These are phyloP conservation scores for Orobanche coerulescens DNA, from an alignment of 257 asterid genomes.

Conservation along the genomic window DNA sequence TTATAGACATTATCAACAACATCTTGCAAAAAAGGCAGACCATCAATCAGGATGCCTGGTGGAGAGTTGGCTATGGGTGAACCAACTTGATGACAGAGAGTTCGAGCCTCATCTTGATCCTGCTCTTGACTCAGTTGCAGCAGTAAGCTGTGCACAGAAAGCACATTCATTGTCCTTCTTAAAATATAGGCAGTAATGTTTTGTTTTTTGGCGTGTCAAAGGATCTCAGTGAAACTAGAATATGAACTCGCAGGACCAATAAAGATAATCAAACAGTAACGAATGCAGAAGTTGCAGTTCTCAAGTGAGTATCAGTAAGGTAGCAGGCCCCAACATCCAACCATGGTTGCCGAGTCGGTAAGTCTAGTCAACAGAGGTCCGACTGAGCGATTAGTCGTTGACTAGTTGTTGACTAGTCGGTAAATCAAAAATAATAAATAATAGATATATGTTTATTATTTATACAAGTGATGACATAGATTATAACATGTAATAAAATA, in stretches of 20 bases:
- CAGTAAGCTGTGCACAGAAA: conserved; percentile 51
- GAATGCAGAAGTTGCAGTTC: background rate
- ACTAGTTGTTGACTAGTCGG: no score
- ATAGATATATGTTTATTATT: no score
- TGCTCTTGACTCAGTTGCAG: conserved; percentile 84
- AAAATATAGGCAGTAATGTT: background rate
- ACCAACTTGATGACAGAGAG: conserved; percentile 58
- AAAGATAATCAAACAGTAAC: background rate
- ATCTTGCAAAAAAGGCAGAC: background rate
- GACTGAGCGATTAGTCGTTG: no score
- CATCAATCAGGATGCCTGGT: conserved; percentile 44
- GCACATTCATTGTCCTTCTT: background rate
- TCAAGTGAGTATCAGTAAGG: no score
- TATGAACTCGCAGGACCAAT: background rate
- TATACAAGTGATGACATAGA: no score
- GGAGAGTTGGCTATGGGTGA: conserved; percentile 89
- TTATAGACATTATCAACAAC: background rate
- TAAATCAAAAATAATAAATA: no score
- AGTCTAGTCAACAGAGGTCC: no score
- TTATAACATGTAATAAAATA: no score
- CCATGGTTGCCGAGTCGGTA: no score
- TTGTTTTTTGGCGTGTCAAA: no score
- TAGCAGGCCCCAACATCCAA: no score
- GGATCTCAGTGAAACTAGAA: background rate
- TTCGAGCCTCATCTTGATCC: conserved; percentile 70